Conservation (phyloP, 1,284 basidiomycete species). For the Erythrobasidium hasegawianum region DNA sequence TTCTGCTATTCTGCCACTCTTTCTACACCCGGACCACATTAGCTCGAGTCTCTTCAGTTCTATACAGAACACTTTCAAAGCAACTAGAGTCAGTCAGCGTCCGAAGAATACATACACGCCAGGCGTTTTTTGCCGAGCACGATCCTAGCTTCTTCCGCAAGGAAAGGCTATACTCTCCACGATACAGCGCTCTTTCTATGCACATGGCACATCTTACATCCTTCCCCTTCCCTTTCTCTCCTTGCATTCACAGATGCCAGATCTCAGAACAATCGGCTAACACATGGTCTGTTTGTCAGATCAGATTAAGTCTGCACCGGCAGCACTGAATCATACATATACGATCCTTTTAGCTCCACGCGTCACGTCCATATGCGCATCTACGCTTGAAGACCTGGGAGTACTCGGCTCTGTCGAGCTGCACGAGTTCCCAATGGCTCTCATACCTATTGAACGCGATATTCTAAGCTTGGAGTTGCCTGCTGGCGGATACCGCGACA, state of each 20-base stretch:
- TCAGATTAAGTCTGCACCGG: slow-evolving; percentile 45
- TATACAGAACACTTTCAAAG: not conserved
- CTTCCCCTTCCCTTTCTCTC: not conserved
- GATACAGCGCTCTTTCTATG: slow-evolving; percentile 31
- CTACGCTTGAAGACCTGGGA: slow-evolving; percentile 82
- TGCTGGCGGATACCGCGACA: slow-evolving; percentile 55
- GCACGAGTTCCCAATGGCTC: slow-evolving; percentile 81
- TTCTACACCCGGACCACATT: slow-evolving; percentile 14
- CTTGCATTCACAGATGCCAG: not conserved
- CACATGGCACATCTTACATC: slow-evolving; percentile 22
- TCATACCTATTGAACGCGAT: slow-evolving; percentile 88
- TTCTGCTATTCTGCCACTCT: not conserved
- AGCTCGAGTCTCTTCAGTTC: slow-evolving; percentile 15
- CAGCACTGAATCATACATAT: slow-evolving; percentile 66
- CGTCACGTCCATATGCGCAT: slow-evolving; percentile 74
- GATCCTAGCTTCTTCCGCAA: slow-evolving; percentile 9
- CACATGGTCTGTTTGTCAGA: slow-evolving; percentile 3
- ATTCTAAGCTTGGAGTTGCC: slow-evolving; percentile 78
- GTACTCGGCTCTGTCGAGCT: slow-evolving; percentile 84
- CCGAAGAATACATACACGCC: slow-evolving; percentile 10
- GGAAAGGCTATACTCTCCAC: slow-evolving; percentile 9
- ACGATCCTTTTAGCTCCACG: slow-evolving; percentile 87
- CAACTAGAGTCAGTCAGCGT: slow-evolving; percentile 4
- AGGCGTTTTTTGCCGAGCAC: slow-evolving; percentile 32
- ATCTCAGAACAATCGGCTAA: not conserved